A percentile compares a stretch with the other conserved stretches of the same genome.
Evolutionary conservation across 768 basidiomycete genomes (phyloP).

Genomic region (Atractiella rhizophila): DNA sequence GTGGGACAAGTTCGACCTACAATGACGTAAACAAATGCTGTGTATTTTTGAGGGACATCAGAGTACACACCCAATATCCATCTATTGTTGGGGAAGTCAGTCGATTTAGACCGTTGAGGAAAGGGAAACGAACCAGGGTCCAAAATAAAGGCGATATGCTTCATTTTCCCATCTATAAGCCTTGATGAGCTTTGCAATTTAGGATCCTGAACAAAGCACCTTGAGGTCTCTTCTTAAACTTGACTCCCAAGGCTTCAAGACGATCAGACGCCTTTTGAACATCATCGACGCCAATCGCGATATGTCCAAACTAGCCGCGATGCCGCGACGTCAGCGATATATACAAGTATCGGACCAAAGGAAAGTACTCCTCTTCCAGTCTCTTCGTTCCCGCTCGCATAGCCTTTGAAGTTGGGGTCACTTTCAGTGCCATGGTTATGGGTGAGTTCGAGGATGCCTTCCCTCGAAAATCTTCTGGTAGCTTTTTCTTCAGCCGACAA

Average conservation of each 20-base stretch:
- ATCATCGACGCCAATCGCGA: conserved; percentile 60
- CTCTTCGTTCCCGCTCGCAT: conserved; percentile 62
- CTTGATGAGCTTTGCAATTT: too few species aligned
- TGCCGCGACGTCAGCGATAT: neutral
- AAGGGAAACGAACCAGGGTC: too few species aligned
- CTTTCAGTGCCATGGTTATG: conserved; percentile 65
- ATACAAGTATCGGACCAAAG: neutral
- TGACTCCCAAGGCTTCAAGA: conserved; percentile 52
- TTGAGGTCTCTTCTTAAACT: conserved; percentile 60
- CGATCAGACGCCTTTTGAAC: conserved; percentile 58
- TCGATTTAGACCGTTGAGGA: too few species aligned
- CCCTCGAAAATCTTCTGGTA: conserved; percentile 12
- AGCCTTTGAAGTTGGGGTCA: conserved; percentile 52
- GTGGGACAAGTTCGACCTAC: too few species aligned
- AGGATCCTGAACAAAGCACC: too few species aligned
- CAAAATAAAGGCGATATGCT: too few species aligned
- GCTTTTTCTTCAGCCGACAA: conserved; percentile 19
- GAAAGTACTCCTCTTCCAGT: conserved; percentile 31
- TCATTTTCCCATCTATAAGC: too few species aligned
- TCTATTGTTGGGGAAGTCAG: too few species aligned
- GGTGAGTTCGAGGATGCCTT: conserved; percentile 21
- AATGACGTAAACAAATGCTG: too few species aligned
- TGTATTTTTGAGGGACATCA: too few species aligned
- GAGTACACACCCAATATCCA: too few species aligned
- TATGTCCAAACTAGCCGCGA: conserved; percentile 45